A percentile compares a stretch with the other conserved stretches of the same genome.
These are phyloP conservation scores for Henningerozyma blattae DNA, from an alignment of 805 yeast genomes.

Conservation along the genomic window DNA sequence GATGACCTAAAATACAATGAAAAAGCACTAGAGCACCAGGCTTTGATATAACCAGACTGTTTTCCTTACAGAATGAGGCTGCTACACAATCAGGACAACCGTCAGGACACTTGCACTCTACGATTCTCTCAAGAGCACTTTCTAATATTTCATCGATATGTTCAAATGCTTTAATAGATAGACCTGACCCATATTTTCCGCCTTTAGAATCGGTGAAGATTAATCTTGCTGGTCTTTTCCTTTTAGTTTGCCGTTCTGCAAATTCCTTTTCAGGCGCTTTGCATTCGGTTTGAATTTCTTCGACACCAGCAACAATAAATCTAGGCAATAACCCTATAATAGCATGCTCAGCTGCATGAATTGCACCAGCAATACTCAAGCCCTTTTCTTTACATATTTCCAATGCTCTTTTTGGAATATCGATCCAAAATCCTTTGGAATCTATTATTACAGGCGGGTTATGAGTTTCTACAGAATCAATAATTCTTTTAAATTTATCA, in stretches of 20 bases:
- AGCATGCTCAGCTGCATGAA: constrained; percentile 95
- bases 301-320: constrained; percentile 57
- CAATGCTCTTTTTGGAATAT: constrained; percentile 58
- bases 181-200: constrained; percentile 69
- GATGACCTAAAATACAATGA: constrained; percentile 45
- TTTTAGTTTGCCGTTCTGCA: constrained; percentile 54
- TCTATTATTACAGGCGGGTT: constrained; percentile 65
- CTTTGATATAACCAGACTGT: constrained; percentile 72
- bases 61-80: constrained; percentile 69
- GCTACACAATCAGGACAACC: constrained; percentile 77
- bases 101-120: constrained; percentile 58
- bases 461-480: constrained; percentile 87
- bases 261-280: constrained; percentile 97
- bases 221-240: constrained; percentile 79
- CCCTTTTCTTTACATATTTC: constrained; percentile 43
- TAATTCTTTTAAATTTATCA: constrained; percentile 61
- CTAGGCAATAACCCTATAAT: constrained; percentile 69
- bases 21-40: constrained; percentile 69
- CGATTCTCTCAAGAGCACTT: constrained; percentile 46
- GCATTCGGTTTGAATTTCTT: constrained; percentile 85
- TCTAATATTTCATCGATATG: constrained; percentile 54
- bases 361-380: constrained; percentile 73
- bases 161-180: constrained; percentile 70
- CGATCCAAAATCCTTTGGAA: constrained; percentile 87
- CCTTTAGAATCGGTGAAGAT: constrained; percentile 79